Evolutionary conservation across 148 eudicot genomes (phyloP).

Genomic region (Spergularia bocconei): DNA sequence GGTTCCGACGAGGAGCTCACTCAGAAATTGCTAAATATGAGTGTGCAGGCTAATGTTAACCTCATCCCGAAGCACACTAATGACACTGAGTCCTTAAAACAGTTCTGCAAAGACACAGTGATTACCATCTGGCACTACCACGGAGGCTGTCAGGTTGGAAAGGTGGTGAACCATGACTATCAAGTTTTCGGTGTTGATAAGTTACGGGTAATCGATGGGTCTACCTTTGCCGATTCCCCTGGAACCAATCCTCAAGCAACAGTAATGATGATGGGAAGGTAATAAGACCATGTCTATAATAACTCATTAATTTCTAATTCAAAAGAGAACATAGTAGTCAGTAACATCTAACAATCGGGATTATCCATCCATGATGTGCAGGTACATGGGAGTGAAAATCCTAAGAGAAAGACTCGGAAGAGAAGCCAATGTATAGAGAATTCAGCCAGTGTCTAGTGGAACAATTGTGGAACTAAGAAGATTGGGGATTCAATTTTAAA

Average conservation of each 20-base stretch:
- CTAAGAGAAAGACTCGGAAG: slow-evolving; percentile 62
- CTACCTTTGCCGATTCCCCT: slow-evolving; percentile 65
- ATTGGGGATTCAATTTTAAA: slow-evolving; percentile 26
- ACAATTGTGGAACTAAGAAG: neutral
- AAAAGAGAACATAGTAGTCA: too few relatives aligned
- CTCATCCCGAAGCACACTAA: slow-evolving; percentile 75
- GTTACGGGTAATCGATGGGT: slow-evolving; percentile 81
- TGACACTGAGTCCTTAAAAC: slow-evolving; percentile 59
- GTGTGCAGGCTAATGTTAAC: slow-evolving; percentile 67
- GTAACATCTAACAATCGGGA: neutral
- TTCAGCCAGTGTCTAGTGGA: slow-evolving; percentile 3
- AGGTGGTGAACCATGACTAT: slow-evolving; percentile 58
- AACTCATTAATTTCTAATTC: too few relatives aligned
- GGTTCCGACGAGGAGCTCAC: slow-evolving; percentile 34
- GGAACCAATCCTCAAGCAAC: slow-evolving; percentile 99
- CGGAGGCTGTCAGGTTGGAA: slow-evolving; percentile 90
- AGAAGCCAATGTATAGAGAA: slow-evolving; percentile 45
- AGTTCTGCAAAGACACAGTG: slow-evolving; percentile 86
- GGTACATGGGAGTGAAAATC: slow-evolving; percentile 98
- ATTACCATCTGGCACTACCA: slow-evolving; percentile 97
- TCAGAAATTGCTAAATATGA: slow-evolving; percentile 65
- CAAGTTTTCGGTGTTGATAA: slow-evolving; percentile 59
- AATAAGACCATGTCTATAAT: slow-evolving; percentile 21
- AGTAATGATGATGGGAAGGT: slow-evolving; percentile 98
- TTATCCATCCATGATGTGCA: slow-evolving; percentile 25